Conservation (phyloP, 768 basidiomycete genomes). For the Rhizopogon vesiculosus region DNA sequence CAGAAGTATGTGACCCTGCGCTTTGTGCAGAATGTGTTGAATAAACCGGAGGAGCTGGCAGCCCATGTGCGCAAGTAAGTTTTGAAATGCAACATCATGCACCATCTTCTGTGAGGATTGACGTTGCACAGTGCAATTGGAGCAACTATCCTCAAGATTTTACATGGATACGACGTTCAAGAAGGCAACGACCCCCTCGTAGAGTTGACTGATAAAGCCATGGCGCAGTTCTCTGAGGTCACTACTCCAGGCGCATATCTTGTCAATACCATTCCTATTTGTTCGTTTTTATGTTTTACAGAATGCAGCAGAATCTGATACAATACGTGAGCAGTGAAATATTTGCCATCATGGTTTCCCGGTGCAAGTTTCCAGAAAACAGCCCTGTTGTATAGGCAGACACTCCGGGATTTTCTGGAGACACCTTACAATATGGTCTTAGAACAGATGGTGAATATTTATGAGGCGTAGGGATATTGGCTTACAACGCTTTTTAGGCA, state of each 20-base stretch:
- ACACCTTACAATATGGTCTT: slow-evolving; percentile 6
- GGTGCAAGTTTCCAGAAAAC: slow-evolving; percentile 14
- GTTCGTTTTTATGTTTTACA: neutral
- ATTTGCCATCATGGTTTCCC: slow-evolving; percentile 18
- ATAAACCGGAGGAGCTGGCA: slow-evolving; percentile 1
- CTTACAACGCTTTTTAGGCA: neutral
- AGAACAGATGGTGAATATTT: slow-evolving; percentile 11
- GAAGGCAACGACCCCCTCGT: slow-evolving; percentile 28
- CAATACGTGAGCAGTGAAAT: slow-evolving; percentile 2
- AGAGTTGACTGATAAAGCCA: slow-evolving; percentile 18
- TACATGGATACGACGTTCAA: slow-evolving; percentile 31
- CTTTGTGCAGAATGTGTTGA: slow-evolving; percentile 3
- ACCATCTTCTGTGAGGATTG: neutral
- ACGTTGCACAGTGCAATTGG: slow-evolving; percentile 24
- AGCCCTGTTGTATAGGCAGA: slow-evolving; percentile 3
- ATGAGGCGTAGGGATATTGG: no score
- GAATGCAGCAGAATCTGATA: neutral
- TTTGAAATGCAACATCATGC: no score
- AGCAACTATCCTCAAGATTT: slow-evolving; percentile 28
- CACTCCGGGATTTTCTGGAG: neutral
- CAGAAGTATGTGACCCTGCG: slow-evolving; percentile 4
- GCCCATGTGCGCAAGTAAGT: slow-evolving; percentile 12
- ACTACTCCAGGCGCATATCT: slow-evolving; percentile 6
- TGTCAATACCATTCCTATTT: slow-evolving; percentile 6
- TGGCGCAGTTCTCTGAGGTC: slow-evolving; percentile 8